Evolutionary conservation across 1,139 yeast genomes (phyloP).

Genomic region (Sugiyamaella novakii): DNA sequence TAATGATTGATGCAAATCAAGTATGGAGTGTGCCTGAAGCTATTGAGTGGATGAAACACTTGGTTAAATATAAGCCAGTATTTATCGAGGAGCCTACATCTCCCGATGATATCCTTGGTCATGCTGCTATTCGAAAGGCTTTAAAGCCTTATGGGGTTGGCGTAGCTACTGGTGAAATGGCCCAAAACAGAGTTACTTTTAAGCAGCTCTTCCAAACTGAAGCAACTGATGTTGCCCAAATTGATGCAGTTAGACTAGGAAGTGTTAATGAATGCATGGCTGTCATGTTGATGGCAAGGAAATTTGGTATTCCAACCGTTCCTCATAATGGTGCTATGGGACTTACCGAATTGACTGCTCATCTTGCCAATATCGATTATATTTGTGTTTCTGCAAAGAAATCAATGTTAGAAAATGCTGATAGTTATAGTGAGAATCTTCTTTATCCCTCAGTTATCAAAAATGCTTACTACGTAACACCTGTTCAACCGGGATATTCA

Average conservation of each 20-base stretch:
- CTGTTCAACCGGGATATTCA: conserved; percentile 42
- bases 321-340: conserved; percentile 46
- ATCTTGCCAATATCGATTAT: conserved; percentile 41
- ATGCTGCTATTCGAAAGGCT: conserved; percentile 41
- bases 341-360: conserved; percentile 43
- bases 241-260: conserved; percentile 43
- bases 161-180: conserved; percentile 46
- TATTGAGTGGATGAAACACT: conserved; percentile 42
- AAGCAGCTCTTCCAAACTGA: conserved; percentile 42
- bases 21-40: conserved; percentile 46
- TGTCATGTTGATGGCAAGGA: conserved; percentile 42
- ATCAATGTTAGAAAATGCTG: conserved; percentile 37
- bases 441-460: conserved; percentile 38
- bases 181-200: conserved; percentile 43
- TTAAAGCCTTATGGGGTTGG: conserved; percentile 41
- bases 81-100: conserved; percentile 46
- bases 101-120: conserved; percentile 45
- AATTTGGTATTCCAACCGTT: conserved; percentile 40
- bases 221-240: conserved; percentile 43
- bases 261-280: conserved; percentile 44
- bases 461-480: conserved; percentile 42
- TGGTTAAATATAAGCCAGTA: conserved; percentile 41
- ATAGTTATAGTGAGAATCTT: conserved; percentile 35
- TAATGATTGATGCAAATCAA: conserved; percentile 43
- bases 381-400: conserved; percentile 38